A percentile compares a stretch with the other conserved stretches of the same genome.
phyloP scores from a whole-genome alignment of 2,329 filamentous ascomycete genomes.

The Dactylellina haptotyla region DNA sequence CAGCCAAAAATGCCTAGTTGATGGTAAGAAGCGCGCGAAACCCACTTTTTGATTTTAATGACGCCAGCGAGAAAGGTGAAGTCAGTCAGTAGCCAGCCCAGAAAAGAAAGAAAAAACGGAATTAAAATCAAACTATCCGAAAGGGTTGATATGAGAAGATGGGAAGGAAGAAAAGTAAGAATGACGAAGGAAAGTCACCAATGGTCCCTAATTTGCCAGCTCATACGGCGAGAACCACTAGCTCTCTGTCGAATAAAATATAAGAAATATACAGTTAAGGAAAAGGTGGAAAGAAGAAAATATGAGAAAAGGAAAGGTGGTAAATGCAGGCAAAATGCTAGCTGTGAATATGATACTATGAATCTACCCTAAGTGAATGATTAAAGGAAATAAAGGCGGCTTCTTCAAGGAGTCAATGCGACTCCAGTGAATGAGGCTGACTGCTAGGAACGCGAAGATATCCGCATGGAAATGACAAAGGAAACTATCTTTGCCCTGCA shows the following conservation, averaged over 20 bases:
- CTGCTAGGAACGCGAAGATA: constrained; percentile 4
- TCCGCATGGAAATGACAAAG: constrained; percentile 38
- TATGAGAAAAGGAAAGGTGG: background rate
- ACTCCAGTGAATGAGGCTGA: background rate
- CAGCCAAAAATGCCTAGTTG: constrained; percentile 30
- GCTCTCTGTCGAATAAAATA: constrained; percentile 30
- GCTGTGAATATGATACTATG: constrained; percentile 20
- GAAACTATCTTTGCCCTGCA: constrained; percentile 43
- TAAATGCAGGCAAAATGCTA: constrained; percentile 23
- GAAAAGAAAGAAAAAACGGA: background rate
- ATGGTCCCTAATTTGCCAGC: constrained; percentile 3
- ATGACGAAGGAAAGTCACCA: constrained; percentile 1
- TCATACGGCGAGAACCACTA: background rate
- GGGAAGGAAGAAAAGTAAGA: background rate
- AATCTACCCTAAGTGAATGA: constrained; percentile 45
- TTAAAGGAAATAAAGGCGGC: constrained; percentile 22
- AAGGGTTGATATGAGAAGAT: background rate
- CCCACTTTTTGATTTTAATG: too few relatives aligned
- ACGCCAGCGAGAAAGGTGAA: background rate
- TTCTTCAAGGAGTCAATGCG: constrained; percentile 4
- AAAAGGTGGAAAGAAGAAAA: background rate
- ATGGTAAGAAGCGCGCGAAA: too few relatives aligned
- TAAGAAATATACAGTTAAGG: constrained; percentile 40
- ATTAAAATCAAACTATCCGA: constrained; percentile 28
- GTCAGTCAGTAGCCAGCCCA: constrained; percentile 13